Base-by-base conservation (phyloP, 2,329 filamentous ascomycete genomes). In the Onygenales sp. region DNA sequence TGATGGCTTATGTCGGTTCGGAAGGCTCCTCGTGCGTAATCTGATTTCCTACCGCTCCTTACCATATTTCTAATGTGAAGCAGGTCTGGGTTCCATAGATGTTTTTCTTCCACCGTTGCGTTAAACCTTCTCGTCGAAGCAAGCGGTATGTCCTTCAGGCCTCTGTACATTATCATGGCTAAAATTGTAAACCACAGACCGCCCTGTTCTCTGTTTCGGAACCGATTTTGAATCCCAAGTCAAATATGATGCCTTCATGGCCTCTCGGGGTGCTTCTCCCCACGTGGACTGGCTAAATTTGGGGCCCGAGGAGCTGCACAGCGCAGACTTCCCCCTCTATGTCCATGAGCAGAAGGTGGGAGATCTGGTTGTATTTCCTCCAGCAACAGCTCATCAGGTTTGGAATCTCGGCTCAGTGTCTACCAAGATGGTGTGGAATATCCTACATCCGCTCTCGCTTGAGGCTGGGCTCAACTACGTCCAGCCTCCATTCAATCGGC, bases 1-100 rank as follows among this genome's bases (percentile, higher is more conserved):
- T 69, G 60, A 69, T 69, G 67, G 66, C 64, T 31, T 69, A 69
- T 58, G 62, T 69, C 36, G 67, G 67, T 2, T 67, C 65, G 43
- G 61, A 64, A 53, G 65, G 62, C 38, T 66, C 63, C 33, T 63
- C 61, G 62, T 64, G 54, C 10, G 62, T 57, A 11, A n/a, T 32
- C 10, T 33, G 2, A 41, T 45, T 46, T n/a, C 7, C 13, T 14
- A 10, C 27, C 7, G 4, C 11, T 39, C 9, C 5, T 27, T 27
- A 21, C 2, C 32, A 35, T 49, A 21, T 44, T 39, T 8, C n/a
- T 31, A 11, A 47, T 31, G 10, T 35, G 41, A 13, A 56, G 52
- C 49, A 67, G 66, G 46, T 68, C 65, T 14, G 66, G 66, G 6
- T 69, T 70, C 46, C 66, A 70, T 51, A 62, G 66, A 52, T 69